These are phyloP conservation scores for Aureobasidium sp. DNA, from an alignment of 2,329 filamentous ascomycete genomes.

Conservation along the genomic window DNA sequence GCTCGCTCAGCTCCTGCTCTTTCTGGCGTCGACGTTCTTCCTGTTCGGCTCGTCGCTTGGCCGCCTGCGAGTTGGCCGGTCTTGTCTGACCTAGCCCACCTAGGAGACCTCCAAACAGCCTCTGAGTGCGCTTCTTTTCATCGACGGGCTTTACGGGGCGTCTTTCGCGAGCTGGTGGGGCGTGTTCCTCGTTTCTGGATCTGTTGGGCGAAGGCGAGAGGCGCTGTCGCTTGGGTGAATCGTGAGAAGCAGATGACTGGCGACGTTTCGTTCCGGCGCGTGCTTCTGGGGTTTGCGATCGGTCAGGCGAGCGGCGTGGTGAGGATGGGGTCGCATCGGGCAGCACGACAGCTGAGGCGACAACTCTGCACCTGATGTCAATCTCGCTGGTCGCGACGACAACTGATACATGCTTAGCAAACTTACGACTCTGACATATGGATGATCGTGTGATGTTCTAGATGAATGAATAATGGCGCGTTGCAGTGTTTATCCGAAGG, in stretches of 20 bases:
- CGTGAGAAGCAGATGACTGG: background rate
- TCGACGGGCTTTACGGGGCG: constrained; percentile 37
- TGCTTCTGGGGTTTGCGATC: background rate
- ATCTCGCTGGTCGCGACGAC: background rate
- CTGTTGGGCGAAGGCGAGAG: background rate
- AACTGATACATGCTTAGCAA: background rate
- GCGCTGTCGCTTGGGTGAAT: constrained; percentile 5
- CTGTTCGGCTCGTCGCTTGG: constrained; percentile 12
- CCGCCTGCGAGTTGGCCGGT: background rate
- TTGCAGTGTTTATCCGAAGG: background rate
- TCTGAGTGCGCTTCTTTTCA: constrained; percentile 76
- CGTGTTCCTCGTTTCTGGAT: background rate
- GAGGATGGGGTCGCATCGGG: constrained; percentile 8
- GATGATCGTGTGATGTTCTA: background rate
- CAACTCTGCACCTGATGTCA: background rate
- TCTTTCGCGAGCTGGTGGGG: background rate
- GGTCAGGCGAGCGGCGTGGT: background rate
- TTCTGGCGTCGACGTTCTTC: constrained; percentile 8
- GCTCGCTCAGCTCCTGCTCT: constrained; percentile 8
- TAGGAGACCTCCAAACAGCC: constrained; percentile 77
- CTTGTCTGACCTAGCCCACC: background rate
- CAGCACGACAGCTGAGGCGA: constrained; percentile 10
- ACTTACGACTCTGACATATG: background rate
- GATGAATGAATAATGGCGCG: background rate
- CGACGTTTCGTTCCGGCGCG: constrained; percentile 8